Evolutionary conservation across 345 rosid species (phyloP).

Genomic region (Noccaea caerulescens): DNA sequence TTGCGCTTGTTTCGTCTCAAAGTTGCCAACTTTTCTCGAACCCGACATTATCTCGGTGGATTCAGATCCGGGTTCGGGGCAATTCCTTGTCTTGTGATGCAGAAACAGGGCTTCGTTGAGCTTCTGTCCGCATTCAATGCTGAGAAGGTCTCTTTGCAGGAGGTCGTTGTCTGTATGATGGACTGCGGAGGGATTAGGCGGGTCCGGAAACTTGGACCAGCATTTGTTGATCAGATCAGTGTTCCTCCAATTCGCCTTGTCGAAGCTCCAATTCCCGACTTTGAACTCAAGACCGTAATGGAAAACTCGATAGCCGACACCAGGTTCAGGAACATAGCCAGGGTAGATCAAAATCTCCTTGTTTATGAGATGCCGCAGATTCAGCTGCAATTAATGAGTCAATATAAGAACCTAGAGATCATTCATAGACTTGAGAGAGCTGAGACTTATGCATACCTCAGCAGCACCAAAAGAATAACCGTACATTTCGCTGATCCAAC

Average conservation of each 20-base stretch:
- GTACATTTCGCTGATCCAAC: constrained; percentile 99
- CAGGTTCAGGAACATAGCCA: constrained; percentile 84
- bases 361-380: constrained; percentile 74
- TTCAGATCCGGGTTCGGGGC: constrained; percentile 55
- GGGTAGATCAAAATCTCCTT: constrained; percentile 82
- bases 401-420: not conserved
- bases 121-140: constrained; percentile 86
- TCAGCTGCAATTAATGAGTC: constrained; percentile 58
- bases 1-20: constrained; percentile 23
- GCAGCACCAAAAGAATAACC: constrained; percentile 99
- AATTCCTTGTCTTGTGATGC: constrained; percentile 79
- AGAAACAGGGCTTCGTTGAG: constrained; percentile 76
- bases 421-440: no score
- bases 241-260: constrained; percentile 94
- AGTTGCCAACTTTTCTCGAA: constrained; percentile 35
- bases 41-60: constrained; percentile 21
- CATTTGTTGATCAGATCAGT: constrained; percentile 73
- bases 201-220: constrained; percentile 92
- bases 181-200: constrained; percentile 69
- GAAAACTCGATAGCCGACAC: constrained; percentile 78
- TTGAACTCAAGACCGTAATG: constrained; percentile 91
- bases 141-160: constrained; percentile 75
- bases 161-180: constrained; percentile 53
- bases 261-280: constrained; percentile 97
- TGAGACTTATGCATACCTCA: constrained; percentile 55